Evolutionary conservation across 139 green algal species (phyloP).

Genomic region (Chlamydomonas schloesseri): DNA sequence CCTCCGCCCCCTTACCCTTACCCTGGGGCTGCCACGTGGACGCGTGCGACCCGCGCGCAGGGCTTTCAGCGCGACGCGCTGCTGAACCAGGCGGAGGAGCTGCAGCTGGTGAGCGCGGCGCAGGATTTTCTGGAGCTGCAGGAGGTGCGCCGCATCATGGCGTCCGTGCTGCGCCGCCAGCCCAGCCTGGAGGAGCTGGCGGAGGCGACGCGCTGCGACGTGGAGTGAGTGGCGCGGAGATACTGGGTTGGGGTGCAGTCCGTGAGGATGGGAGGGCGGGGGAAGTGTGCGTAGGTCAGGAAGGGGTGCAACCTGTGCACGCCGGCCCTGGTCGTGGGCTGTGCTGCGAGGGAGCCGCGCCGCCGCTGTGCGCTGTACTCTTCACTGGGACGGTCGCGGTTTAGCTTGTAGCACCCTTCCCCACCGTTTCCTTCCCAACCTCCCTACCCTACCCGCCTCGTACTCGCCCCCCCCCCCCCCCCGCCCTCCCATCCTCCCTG

Average conservation of each 20-base stretch:
- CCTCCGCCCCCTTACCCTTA: too few relatives aligned
- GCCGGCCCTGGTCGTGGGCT: too few relatives aligned
- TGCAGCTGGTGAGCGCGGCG: slow-evolving; percentile 6
- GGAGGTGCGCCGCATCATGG: not conserved
- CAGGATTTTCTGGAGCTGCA: slow-evolving; percentile 27
- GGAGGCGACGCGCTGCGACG: not conserved
- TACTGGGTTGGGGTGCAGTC: too few relatives aligned
- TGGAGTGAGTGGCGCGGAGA: not conserved
- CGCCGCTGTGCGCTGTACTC: not conserved
- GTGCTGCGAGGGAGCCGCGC: too few relatives aligned
- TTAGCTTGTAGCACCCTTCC: too few relatives aligned
- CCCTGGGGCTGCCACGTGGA: too few relatives aligned
- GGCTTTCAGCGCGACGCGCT: slow-evolving; percentile 20
- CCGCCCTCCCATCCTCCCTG: too few relatives aligned
- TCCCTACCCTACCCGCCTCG: too few relatives aligned
- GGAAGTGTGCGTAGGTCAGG: too few relatives aligned
- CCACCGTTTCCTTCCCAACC: not conserved
- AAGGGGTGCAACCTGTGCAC: too few relatives aligned
- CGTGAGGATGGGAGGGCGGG: not conserved
- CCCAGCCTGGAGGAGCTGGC: slow-evolving; percentile 27
- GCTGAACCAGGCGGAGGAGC: slow-evolving; percentile 19
- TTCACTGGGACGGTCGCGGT: not conserved
- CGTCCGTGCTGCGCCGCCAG: not conserved
- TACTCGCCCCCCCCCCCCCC: too few relatives aligned
- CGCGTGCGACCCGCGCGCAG: not conserved